Evolutionary conservation across 2,329 filamentous ascomycete species (phyloP).

Genomic region (Blastomyces percursus): DNA sequence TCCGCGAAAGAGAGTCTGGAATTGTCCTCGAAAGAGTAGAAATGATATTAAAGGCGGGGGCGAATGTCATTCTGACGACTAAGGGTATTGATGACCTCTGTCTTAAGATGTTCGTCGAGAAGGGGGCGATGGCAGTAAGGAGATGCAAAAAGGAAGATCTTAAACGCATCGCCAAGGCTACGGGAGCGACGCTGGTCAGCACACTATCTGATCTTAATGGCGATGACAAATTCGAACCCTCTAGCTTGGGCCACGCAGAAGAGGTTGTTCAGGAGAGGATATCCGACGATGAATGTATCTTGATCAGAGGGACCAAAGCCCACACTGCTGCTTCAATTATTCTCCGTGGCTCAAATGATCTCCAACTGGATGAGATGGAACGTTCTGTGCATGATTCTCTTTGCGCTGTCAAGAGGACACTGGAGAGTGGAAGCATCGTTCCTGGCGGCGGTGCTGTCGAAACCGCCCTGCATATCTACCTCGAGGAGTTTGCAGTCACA

Average conservation of each 20-base stretch:
- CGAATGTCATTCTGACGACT: constrained; percentile 91
- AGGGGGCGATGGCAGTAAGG: constrained; percentile 87
- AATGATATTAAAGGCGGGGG: constrained; percentile 94
- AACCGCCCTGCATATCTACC: constrained; percentile 97
- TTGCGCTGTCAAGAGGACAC: constrained; percentile 89
- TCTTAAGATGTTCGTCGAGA: constrained; percentile 88
- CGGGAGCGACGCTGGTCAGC: constrained; percentile 84
- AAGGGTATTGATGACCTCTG: constrained; percentile 98
- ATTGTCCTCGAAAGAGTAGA: constrained; percentile 91
- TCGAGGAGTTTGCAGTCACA: constrained; percentile 96
- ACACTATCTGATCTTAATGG: constrained; percentile 93
- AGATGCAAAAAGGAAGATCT: constrained; percentile 98
- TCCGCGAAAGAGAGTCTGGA: constrained; percentile 79
- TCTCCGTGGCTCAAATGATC: constrained; percentile 90
- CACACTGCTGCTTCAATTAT: constrained; percentile 94
- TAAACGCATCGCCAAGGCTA: constrained; percentile 88
- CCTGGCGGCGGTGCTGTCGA: constrained; percentile 94
- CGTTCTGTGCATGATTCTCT: constrained; percentile 94
- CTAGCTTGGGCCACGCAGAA: constrained; percentile 80
- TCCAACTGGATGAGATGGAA: constrained; percentile 97
- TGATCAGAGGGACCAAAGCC: constrained; percentile 90
- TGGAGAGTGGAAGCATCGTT: constrained; percentile 94
- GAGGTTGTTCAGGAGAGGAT: constrained; percentile 98
- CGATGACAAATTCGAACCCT: constrained; percentile 89
- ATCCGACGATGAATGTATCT: constrained; percentile 95